Conservation (phyloP, 2,329 filamentous ascomycete species). For the Venturia oleaginea region DNA sequence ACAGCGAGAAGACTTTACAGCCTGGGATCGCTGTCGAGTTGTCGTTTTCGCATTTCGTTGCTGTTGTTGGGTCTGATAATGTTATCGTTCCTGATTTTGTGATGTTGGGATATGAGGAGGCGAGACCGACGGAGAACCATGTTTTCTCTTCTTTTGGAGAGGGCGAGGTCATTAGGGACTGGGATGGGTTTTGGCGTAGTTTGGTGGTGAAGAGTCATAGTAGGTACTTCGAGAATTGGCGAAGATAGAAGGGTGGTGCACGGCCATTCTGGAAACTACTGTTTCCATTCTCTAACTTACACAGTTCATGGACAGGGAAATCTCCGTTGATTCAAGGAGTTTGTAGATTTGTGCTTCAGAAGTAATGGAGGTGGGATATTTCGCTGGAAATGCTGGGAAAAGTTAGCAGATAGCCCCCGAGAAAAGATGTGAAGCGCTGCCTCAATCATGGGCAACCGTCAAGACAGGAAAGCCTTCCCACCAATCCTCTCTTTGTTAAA, state of each 20-base stretch:
- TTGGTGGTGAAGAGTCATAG: background rate
- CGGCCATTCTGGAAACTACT: too few relatives aligned
- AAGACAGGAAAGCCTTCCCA: too few relatives aligned
- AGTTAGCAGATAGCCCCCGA: too few relatives aligned
- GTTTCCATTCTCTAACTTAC: too few relatives aligned
- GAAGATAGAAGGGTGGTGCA: background rate
- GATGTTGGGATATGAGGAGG: constrained; percentile 7
- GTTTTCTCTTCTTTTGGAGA: background rate
- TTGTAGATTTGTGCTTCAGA: too few relatives aligned
- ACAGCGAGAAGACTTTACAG: constrained; percentile 5
- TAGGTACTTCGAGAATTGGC: background rate
- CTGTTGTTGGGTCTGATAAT: background rate
- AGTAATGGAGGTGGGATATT: too few relatives aligned
- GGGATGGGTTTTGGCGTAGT: background rate
- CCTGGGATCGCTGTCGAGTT: background rate
- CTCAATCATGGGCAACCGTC: too few relatives aligned
- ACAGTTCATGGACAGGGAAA: too few relatives aligned
- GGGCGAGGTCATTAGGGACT: background rate
- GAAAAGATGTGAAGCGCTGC: too few relatives aligned
- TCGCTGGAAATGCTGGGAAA: too few relatives aligned
- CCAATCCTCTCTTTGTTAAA: too few relatives aligned
- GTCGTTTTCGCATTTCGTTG: background rate
- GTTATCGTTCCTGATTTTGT: background rate
- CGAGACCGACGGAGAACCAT: constrained; percentile 11
- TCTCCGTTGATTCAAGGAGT: too few relatives aligned